Conservation (phyloP, 1,139 yeast genomes). For the Wickerhamiella infanticola region DNA sequence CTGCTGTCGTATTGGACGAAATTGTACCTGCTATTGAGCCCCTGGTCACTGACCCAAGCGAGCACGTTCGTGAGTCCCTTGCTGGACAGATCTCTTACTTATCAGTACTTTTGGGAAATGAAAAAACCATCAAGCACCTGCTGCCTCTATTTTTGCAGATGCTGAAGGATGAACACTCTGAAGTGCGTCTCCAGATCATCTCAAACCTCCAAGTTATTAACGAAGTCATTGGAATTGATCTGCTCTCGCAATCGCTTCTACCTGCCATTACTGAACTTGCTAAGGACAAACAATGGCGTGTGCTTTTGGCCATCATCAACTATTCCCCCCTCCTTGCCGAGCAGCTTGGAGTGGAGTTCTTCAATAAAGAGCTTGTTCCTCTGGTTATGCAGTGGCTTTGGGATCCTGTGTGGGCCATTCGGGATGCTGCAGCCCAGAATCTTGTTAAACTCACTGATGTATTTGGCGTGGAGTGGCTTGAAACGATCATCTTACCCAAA, state of each 20-base stretch:
- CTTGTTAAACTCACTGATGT: constrained; percentile 65
- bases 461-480: constrained; percentile 92
- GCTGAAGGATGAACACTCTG: constrained; percentile 95
- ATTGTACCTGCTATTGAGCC: constrained; percentile 74
- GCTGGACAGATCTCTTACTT: constrained; percentile 79
- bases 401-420: constrained; percentile 92
- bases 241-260: constrained; percentile 68
- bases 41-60: constrained; percentile 81
- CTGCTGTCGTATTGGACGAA: constrained; percentile 43
- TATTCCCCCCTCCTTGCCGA: constrained; percentile 93
- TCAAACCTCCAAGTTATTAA: constrained; percentile 83
- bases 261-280: constrained; percentile 97
- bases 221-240: constrained; percentile 84
- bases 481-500: constrained; percentile 64
- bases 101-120: constrained; percentile 77
- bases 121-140: constrained; percentile 64
- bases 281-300: constrained; percentile 95
- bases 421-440: constrained; percentile 90
- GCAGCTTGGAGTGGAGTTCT: constrained; percentile 85
- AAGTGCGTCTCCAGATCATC: constrained; percentile 86
- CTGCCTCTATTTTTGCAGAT: constrained; percentile 81
- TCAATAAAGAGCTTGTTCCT: constrained; percentile 79
- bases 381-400: constrained; percentile 94
- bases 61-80: constrained; percentile 81
- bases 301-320: constrained; percentile 90